Percentiles rank a stretch among this genome's conserved stretches.
phyloP scores from a whole-genome alignment of 2,329 filamentous ascomycete genomes.

The Monosporascus sp. region DNA sequence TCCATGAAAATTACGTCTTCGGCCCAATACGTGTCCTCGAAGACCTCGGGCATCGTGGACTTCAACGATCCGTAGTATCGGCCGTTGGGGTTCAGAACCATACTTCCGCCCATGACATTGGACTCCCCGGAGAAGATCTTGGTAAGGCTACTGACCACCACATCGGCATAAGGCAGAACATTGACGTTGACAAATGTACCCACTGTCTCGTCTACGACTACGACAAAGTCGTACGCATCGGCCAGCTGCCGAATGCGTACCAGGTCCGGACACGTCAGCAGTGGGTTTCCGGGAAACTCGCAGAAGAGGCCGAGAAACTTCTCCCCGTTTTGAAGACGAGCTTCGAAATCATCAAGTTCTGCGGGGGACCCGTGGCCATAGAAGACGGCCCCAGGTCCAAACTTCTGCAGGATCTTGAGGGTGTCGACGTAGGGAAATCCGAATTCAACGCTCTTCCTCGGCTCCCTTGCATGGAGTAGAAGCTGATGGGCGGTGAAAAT shows the following conservation, averaged over 20 bases:
- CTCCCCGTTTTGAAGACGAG: constrained; percentile 64
- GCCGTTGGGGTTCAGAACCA: constrained; percentile 60
- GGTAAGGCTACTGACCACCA: constrained; percentile 90
- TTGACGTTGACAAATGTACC: constrained; percentile 96
- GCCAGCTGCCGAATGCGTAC: constrained; percentile 74
- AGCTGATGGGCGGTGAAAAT: constrained; percentile 85
- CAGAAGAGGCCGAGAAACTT: constrained; percentile 80
- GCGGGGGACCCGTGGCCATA: constrained; percentile 74
- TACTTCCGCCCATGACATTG: constrained; percentile 93
- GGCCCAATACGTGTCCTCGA: constrained; percentile 88
- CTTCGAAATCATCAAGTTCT: constrained; percentile 81
- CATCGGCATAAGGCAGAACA: constrained; percentile 80
- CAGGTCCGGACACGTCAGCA: constrained; percentile 80
- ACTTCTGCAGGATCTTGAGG: constrained; percentile 90
- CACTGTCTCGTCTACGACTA: constrained; percentile 93
- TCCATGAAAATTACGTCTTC: constrained; percentile 95
- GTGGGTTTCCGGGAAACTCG: constrained; percentile 90
- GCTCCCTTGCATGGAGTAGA: constrained; percentile 59
- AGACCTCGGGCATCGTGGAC: constrained; percentile 55
- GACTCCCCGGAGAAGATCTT: constrained; percentile 97
- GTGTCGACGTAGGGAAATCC: constrained; percentile 99
- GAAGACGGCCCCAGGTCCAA: constrained; percentile 82
- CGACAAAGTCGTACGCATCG: constrained; percentile 77
- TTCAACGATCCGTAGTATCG: constrained; percentile 69
- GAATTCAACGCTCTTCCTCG: constrained; percentile 76